Base-by-base conservation (phyloP, 768 basidiomycete species). In the Pholiota molesta region DNA sequence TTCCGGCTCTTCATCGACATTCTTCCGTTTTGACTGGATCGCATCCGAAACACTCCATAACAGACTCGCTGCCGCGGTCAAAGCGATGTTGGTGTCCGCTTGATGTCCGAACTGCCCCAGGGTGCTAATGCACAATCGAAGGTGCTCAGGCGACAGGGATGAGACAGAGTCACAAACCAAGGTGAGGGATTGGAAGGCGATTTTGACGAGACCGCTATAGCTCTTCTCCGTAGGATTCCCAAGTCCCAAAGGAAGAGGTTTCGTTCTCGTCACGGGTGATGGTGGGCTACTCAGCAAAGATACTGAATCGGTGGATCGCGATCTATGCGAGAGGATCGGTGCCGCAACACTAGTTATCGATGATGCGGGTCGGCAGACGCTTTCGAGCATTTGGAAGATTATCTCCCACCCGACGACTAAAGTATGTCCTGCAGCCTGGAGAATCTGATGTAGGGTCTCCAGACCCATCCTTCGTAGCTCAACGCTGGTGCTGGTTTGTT, bases 11-110 rank as follows among this genome's bases (percentile, higher is more conserved):
- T 86, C 84, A 40, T 84, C 81, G 4, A 74, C 74, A 60, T 82
- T 77, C 66, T 89, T 89, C 21, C 92, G 84, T 70, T 93, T 91
- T 7, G 89, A 85, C 69, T 97, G 95, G 37, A 99, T 93, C 1
- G 94, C 91, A 71, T 99, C 97, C 0, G 96, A 97, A 0, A 99
- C 92, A 62, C 92, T 91, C 97, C 97, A 99, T 5, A 99, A 79
- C 2, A 98, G 77, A 57, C 94, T 95, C 61, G 94, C 94, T 0
- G 96, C 94, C 0, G 94, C 94, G 0, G 97, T 97, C 59, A 99
- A 77, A 1, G 95, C 93, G 59, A 99, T 97, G 68, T 99, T 99
- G 40, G 97, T 96, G 65, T 99, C 97, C 0, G 87, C 83, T 69
- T 99, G 97, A 17, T 89, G 85, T 8, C 96, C 95, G 74, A 97